Evolutionary conservation across 345 rosid genomes (phyloP).

Genomic region (Cochlearia excelsa): DNA sequence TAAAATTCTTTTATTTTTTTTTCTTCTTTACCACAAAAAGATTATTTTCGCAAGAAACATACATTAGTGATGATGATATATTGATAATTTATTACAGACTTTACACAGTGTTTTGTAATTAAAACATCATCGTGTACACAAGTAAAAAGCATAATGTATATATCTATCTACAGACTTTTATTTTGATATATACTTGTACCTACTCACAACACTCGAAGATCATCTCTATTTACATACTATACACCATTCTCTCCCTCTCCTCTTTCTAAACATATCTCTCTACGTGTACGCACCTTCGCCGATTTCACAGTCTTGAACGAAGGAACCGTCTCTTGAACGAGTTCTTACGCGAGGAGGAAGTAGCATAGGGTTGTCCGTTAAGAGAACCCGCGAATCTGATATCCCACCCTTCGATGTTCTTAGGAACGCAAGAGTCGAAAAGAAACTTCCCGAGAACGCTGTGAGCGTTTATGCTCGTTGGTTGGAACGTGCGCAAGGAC

Average conservation of each 20-base stretch:
- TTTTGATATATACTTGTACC: constrained; percentile 23
- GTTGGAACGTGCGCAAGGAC: constrained; percentile 38
- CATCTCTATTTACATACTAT: constrained; percentile 33
- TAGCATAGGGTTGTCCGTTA: constrained; percentile 66
- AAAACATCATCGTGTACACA: constrained; percentile 1
- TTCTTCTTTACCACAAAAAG: too few species aligned
- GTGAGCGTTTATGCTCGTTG: constrained; percentile 70
- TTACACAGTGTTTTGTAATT: too few species aligned
- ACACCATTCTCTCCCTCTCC: constrained; percentile 26
- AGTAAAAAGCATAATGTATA: constrained; percentile 13
- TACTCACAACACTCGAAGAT: constrained; percentile 20
- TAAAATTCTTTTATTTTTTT: too few species aligned
- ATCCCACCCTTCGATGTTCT: constrained; percentile 97
- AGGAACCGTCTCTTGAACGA: constrained; percentile 50
- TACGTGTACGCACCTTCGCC: constrained; percentile 1
- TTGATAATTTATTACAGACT: too few species aligned
- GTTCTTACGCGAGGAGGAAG: constrained; percentile 46
- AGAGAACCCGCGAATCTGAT: constrained; percentile 65
- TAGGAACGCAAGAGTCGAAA: constrained; percentile 85
- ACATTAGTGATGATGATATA: too few species aligned
- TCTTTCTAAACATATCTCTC: constrained; percentile 26
- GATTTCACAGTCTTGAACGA: constrained; percentile 62
- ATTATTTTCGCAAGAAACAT: too few species aligned
- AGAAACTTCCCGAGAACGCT: constrained; percentile 82
- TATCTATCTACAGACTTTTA: background rate